Evolutionary conservation across 805 yeast genomes (phyloP), one percentile per base, ranked within the genome.

Genomic region (Debaryomyces maramus): DNA sequence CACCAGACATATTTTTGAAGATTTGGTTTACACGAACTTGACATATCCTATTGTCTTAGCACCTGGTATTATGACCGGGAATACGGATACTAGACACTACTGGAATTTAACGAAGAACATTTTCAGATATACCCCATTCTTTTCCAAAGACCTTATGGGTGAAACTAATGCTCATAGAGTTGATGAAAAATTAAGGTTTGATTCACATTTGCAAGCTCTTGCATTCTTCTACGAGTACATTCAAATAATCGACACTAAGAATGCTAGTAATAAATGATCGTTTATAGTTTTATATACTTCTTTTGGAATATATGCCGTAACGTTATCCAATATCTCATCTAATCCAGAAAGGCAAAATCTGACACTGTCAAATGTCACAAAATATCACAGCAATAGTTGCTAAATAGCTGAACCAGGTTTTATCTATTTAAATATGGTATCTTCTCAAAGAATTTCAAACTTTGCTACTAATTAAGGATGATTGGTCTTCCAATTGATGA

Each of bases 81-180:
- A 81, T 55, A 81, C 86, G 3, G 86, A 81, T 56, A 79, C 85
- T 9, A 70, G 72, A 46, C 65, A 74, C 48, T 81, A 81, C 56
- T 78, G 83, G 81, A 58, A 67, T 38, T 63, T 81, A 52, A 69
- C 82, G 11, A 63, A 61, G 38, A 70, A 78, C 54, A 78, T 80
- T 40, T 80, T 69, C 64, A 70, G 86, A 49, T 80, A 54, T 51
- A 44, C 66, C 6, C 69, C 72, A 4, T 40, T 33, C 19, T 44
- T 41, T 20, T 20, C 34, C 8, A 42, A 40, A 9, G 46, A 52
- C 39, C 30, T 43, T 13, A 36, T 51, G 21, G 46, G 38, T n/a
- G 64, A 56, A 11, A 41, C 45, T 20, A 43, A 54, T 24, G 45
- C 59, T 34, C 73, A 67, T 47, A 61, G 67, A 40, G 70, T 67